Conservation (phyloP, 1,139 yeast genomes). For the Saccharomycopsis crataegensis region DNA sequence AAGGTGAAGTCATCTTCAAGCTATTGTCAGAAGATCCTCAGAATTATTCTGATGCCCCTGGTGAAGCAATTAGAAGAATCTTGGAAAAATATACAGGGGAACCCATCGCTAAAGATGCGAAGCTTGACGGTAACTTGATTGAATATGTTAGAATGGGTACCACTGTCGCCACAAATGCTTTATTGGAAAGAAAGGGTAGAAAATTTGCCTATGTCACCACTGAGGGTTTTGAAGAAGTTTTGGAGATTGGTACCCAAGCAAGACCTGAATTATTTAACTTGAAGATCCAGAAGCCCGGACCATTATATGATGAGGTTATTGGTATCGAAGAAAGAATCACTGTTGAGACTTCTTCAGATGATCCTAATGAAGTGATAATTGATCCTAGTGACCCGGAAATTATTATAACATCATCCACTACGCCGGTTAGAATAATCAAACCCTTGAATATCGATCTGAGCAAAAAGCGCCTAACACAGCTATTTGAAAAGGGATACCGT, state of each 20-base stretch:
- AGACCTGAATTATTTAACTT: constrained; percentile 64
- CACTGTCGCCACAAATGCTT: constrained; percentile 72
- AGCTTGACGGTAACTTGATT: constrained; percentile 40
- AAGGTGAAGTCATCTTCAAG: constrained; percentile 45
- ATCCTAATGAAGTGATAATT: constrained; percentile 32
- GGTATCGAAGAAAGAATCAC: constrained; percentile 71
- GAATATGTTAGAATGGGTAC: constrained; percentile 70
- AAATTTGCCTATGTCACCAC: constrained; percentile 58
- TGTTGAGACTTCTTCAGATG: constrained; percentile 56
- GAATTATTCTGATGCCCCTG: constrained; percentile 81
- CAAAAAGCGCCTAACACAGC: constrained; percentile 21
- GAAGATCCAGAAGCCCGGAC: constrained; percentile 48
- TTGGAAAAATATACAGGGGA: constrained; percentile 49
- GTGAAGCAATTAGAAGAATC: constrained; percentile 80
- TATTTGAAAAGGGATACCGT: constrained; percentile 38
- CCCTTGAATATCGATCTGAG: constrained; percentile 26
- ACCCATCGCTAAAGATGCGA: constrained; percentile 42
- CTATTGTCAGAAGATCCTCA: constrained; percentile 79
- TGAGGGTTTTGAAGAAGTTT: constrained; percentile 54
- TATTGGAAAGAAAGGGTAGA: constrained; percentile 46
- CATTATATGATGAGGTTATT: constrained; percentile 51
- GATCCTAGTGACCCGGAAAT: constrained; percentile 31
- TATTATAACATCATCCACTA: constrained; percentile 31
- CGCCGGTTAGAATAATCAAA: constrained; percentile 25
- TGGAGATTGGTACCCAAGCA: constrained; percentile 64